A percentile compares a stretch with the other conserved stretches of the same genome.
Conservation (phyloP, 768 basidiomycete genomes). For the Tulasnella sp. region DNA sequence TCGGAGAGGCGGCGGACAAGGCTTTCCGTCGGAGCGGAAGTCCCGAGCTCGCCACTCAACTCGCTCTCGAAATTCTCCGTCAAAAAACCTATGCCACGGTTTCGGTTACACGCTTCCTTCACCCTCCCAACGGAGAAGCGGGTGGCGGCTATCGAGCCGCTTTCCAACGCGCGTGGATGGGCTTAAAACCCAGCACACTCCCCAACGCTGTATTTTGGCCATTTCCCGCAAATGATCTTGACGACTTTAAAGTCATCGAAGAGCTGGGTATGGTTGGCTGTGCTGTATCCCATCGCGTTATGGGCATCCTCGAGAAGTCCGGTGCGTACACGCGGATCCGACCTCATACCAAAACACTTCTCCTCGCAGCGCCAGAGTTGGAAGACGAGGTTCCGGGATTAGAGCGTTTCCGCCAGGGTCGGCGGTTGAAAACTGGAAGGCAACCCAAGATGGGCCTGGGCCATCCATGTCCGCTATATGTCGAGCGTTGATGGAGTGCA, state of each 20-base stretch:
- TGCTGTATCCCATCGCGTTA: constrained; percentile 33
- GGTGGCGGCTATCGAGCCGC: neutral
- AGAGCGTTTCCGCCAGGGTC: neutral
- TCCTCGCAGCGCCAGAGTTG: constrained; percentile 20
- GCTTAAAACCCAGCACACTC: neutral
- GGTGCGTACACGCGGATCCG: constrained; percentile 36
- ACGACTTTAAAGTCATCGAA: constrained; percentile 36
- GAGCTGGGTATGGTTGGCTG: constrained; percentile 38
- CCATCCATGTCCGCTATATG: neutral
- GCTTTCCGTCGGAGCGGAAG: neutral
- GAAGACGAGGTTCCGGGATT: neutral
- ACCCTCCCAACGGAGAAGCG: neutral
- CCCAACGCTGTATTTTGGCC: neutral
- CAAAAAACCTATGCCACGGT: neutral
- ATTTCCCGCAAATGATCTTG: constrained; percentile 35
- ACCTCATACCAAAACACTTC: constrained; percentile 35
- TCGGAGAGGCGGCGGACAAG: neutral
- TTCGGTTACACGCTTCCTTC: neutral
- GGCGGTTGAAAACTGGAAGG: neutral
- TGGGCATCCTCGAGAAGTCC: constrained; percentile 35
- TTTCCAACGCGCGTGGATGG: neutral
- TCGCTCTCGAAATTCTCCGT: neutral
- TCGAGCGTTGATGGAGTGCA: neutral
- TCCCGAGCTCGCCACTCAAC: neutral
- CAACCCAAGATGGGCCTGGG: neutral